Conservation (phyloP, 495 filamentous ascomycete genomes). For the Penicillium ucsense region DNA sequence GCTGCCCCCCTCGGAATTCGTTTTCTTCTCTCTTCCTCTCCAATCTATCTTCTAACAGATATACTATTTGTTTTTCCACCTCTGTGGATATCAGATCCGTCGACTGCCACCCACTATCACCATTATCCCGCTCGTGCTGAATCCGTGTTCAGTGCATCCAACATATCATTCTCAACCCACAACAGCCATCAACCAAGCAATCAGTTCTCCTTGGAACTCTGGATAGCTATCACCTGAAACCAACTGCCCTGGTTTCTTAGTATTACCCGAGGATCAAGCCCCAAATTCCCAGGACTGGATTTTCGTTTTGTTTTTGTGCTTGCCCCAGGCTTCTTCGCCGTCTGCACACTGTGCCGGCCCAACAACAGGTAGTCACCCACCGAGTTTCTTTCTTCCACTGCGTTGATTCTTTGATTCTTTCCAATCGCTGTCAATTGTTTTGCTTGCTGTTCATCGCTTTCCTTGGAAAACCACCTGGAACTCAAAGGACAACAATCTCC, state of each 20-base stretch:
- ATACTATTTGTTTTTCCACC: too few relatives aligned
- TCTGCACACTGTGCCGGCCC: slow-evolving; percentile 25
- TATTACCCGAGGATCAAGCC: slow-evolving; percentile 18
- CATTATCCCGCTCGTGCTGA: background rate
- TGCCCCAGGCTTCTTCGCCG: slow-evolving; percentile 25
- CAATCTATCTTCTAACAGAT: background rate
- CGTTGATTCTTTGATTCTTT: slow-evolving; percentile 2
- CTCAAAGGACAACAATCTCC: slow-evolving; percentile 6
- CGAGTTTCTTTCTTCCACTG: slow-evolving; percentile 17
- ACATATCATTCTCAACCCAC: background rate
- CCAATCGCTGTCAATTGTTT: slow-evolving; percentile 16
- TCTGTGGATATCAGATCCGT: too few relatives aligned
- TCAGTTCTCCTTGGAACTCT: slow-evolving; percentile 23
- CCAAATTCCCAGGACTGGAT: slow-evolving; percentile 30
- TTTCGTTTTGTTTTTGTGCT: slow-evolving; percentile 18
- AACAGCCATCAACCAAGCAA: slow-evolving; percentile 3
- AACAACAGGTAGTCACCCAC: slow-evolving; percentile 38
- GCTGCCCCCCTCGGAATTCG: slow-evolving; percentile 10
- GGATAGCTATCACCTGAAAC: slow-evolving; percentile 14
- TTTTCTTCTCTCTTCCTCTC: slow-evolving; percentile 14
- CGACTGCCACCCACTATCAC: too few relatives aligned
- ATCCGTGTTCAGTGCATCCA: slow-evolving; percentile 5
- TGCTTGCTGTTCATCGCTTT: slow-evolving; percentile 5
- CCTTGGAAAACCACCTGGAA: slow-evolving; percentile 13
- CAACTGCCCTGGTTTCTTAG: slow-evolving; percentile 16